Evolutionary conservation across 2,329 filamentous ascomycete genomes (phyloP), one percentile per base, ranked within the genome.

Genomic region (Beauveria bassiana): DNA sequence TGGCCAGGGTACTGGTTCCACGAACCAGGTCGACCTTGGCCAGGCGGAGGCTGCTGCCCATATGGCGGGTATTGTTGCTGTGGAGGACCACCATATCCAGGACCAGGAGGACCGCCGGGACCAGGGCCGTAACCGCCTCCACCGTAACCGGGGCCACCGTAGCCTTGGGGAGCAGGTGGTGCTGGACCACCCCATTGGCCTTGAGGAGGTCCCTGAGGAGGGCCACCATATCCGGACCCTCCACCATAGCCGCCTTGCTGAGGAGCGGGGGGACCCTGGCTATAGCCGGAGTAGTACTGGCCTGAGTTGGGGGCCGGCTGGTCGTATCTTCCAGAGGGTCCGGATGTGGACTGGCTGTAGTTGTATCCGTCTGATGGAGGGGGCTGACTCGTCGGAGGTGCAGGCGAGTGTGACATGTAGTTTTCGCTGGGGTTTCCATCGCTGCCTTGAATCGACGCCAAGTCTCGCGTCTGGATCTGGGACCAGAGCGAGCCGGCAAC

Each of bases 401-500:
- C 74, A 49, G 79, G 74, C 2, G 75, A 75, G 57, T 67, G 69
- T 3, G 78, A 78, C 34, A 74, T 64, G 61, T 76, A 76, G 58
- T 72, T 73, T 62, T 70, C 53, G 43, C 69, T 64, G 58, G 74
- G 68, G 45, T 75, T 72, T 22, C 74, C 74, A 62, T 82, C 78
- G 4, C 74, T 73, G 2, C 79, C 81, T 46, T 77, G 78, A 78
- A 85, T 80, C 14, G 81, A 80, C 57, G 78, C 75, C 14, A 86
- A 70, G 64, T 87, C 84, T 62, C 84, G 78, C 3, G 79, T 81
- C 65, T 81, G 79, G 60, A 87, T 82, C 67, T 87, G 82, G 10
- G 78, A 78, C 83, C 85, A 87, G 5, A 88, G 76, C 0, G 81
- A 83, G 5, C 81, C 84, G 0, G 80, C 75, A 1, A 84, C 82